Evolutionary conservation across 163 green algal species (phyloP).

Genomic region (Trebouxiophyceae sp.): DNA sequence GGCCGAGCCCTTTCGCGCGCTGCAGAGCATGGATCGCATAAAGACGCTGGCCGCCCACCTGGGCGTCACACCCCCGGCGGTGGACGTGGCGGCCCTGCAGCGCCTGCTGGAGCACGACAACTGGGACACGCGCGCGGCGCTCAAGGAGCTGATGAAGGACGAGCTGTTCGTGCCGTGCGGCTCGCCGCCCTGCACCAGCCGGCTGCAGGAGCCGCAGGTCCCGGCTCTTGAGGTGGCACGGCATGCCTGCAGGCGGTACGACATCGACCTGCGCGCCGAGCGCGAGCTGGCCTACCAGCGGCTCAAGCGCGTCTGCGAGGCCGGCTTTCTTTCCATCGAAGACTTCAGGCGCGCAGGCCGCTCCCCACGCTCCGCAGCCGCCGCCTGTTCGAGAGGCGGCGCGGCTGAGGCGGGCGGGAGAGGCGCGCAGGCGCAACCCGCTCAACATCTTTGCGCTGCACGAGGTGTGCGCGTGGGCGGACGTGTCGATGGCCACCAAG

Average conservation of each 20-base stretch:
- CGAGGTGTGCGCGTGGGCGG: constrained; percentile 63
- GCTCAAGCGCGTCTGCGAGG: constrained; percentile 61
- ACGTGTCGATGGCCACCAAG: constrained; percentile 82
- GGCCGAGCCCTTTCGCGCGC: no score
- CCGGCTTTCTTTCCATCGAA: constrained; percentile 62
- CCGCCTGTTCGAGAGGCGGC: no score
- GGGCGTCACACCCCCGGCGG: no score
- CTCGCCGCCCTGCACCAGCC: not conserved
- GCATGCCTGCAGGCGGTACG: constrained; percentile 43
- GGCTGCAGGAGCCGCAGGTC: not conserved
- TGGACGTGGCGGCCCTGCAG: constrained; percentile 35
- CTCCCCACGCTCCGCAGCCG: no score
- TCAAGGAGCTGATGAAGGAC: constrained; percentile 74
- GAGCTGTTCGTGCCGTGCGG: constrained; percentile 65
- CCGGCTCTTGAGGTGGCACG: not conserved
- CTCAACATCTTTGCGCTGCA: constrained; percentile 85
- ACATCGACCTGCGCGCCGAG: constrained; percentile 69
- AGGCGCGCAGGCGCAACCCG: constrained; percentile 45
- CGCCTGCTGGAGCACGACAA: constrained; percentile 81
- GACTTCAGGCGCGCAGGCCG: constrained; percentile 59
- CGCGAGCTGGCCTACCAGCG: constrained; percentile 72
- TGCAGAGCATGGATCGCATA: no score
- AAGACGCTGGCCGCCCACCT: not conserved
- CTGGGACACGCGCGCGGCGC: constrained; percentile 34
- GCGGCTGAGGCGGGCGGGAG: no score